Conservation (phyloP, 352 stramenopile genomes). For the Pythium plurisporium region DNA sequence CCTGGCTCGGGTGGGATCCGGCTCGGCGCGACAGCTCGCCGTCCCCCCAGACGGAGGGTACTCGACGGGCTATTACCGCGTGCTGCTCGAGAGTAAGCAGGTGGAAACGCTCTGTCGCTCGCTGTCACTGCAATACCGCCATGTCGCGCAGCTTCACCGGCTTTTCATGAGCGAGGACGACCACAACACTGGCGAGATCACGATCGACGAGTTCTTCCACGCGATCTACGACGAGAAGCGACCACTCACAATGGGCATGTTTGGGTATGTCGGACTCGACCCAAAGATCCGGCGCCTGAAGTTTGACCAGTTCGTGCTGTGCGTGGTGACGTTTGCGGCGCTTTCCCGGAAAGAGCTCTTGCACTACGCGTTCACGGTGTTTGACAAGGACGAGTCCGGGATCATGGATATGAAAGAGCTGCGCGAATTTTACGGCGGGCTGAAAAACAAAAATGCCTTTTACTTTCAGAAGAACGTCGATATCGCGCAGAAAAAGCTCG, state of each 20-base stretch:
- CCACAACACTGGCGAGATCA: constrained; percentile 45
- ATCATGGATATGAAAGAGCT: constrained; percentile 58
- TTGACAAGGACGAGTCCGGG: constrained; percentile 59
- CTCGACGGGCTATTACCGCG: constrained; percentile 38
- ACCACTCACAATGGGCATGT: constrained; percentile 49
- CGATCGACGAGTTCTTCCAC: constrained; percentile 52
- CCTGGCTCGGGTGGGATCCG: neutral
- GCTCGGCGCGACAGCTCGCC: neutral
- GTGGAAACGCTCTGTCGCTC: constrained; percentile 52
- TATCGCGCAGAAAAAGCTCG: constrained; percentile 48
- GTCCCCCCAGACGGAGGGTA: constrained; percentile 19
- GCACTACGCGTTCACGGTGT: constrained; percentile 64
- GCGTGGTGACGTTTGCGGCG: constrained; percentile 42
- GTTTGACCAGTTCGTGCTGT: constrained; percentile 66
- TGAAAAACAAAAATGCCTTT: constrained; percentile 44
- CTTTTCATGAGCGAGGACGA: constrained; percentile 47
- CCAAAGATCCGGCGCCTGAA: constrained; percentile 27
- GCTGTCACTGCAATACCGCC: constrained; percentile 34
- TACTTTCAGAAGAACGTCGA: constrained; percentile 66
- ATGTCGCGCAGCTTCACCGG: constrained; percentile 32
- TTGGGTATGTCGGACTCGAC: constrained; percentile 35
- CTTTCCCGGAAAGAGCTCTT: constrained; percentile 49
- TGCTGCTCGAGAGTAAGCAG: constrained; percentile 45
- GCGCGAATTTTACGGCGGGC: constrained; percentile 44
- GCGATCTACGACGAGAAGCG: constrained; percentile 53